Base-by-base conservation (phyloP, 345 rosid species). In the Eucalyptus pauciflora region DNA sequence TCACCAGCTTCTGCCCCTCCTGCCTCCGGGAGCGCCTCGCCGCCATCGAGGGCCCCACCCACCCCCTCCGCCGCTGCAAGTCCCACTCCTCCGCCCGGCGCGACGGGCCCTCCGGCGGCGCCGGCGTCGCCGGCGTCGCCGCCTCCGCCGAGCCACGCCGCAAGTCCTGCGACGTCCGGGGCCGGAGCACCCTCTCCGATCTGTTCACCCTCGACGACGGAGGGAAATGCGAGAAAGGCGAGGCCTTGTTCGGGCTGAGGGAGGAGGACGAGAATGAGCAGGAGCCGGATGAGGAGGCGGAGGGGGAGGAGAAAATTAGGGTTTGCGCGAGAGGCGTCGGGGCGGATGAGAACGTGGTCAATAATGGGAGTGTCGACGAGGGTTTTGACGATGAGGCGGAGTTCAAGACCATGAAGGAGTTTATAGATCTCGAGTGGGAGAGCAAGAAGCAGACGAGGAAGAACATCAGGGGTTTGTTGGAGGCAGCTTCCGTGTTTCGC, bases 11-110 rank as follows among this genome's bases (percentile, higher is more conserved):
- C 91, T 96, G 99, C 91, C 94, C 99, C 76, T 91, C 95, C 85
- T 96, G 99, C 89, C 99, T 96, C 93, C 92, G 94, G 41, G 99
- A 96, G 86, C 96, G 97, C 52, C 99, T 96, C 87, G 91, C 94
- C 90, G 92, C 90, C 87, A 94, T 96, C 48, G 95, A 88, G 37
- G 37, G 37, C 90, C 91, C 93, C 86, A 87, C 90, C 88, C 80
- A 90, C 91, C 50, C 86, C 88, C 96, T 93, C 91, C 95, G 94
- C 87, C 96, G 97, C 45, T 90, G 93, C 90, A 94, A 93, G 79
- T 95, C 97, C 24, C 91, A 87, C 90, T 93, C 94, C 86, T 90
- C 91, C 88, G 79, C 91, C 31, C 90, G 89, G 86, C 90, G 79
- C 62, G 92, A 91, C 17, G 81, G 92, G 80, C 58, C 89, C 87